Conservation (phyloP, 2,329 filamentous ascomycete species). For the Penicillium rolfsii region DNA sequence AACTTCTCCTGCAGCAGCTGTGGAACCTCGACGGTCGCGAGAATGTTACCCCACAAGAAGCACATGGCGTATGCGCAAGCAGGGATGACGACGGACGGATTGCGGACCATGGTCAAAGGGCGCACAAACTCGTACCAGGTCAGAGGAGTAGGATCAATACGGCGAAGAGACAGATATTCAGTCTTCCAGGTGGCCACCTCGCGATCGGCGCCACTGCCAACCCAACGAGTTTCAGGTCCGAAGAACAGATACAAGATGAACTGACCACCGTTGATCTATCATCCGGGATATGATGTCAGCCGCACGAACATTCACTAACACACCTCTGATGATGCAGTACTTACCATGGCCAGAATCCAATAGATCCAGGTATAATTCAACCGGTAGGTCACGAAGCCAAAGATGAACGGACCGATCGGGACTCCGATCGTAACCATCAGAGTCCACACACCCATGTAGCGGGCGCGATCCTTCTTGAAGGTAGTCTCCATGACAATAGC, state of each 20-base stretch:
- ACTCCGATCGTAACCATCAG: constrained; percentile 55
- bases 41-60: constrained; percentile 59
- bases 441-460: constrained; percentile 63
- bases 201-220: constrained; percentile 35
- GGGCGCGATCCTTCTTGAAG: constrained; percentile 58
- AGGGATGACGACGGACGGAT: constrained; percentile 56
- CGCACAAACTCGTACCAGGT: constrained; percentile 55
- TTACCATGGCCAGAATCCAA: constrained; percentile 60
- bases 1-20: constrained; percentile 61
- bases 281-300: constrained; percentile 16
- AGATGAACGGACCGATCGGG: constrained; percentile 46
- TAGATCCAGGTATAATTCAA: constrained; percentile 64
- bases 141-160: constrained; percentile 59
- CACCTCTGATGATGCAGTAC: constrained; percentile 21
- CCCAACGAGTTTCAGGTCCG: constrained; percentile 59
- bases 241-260: constrained; percentile 61
- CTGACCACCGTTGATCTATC: constrained; percentile 59
- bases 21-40: constrained; percentile 63
- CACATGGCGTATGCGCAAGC: constrained; percentile 61
- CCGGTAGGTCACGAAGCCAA: constrained; percentile 53
- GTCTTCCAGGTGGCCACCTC: constrained; percentile 45
- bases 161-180: constrained; percentile 51
- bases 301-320: not conserved
- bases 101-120: constrained; percentile 53
- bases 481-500: constrained; percentile 62